Base-by-base conservation (phyloP, 768 basidiomycete genomes). In the Mycena rosella region DNA sequence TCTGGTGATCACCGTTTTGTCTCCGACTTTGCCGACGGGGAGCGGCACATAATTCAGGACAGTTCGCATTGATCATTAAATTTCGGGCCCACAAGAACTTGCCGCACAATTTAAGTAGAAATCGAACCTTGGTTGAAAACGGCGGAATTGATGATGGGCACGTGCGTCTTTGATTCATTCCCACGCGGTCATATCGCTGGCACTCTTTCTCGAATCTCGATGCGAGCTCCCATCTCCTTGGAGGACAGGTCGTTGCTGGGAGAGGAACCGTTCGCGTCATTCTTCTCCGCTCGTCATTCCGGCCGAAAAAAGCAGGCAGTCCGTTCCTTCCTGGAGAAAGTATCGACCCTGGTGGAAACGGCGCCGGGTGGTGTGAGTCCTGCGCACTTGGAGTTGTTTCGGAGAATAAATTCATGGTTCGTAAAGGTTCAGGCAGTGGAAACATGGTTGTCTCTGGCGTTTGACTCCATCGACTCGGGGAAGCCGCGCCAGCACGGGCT, bases 141-240 rank as follows among this genome's bases (percentile, higher is more conserved):
- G 17, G 13, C 9, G 10, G 10, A 18, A 9, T 14, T 18, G 38
- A 15, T 40, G 8, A 40, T 15, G 38, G 9, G 10, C 38, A 11
- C 38, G 17, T 10, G 9, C 38, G 17, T 40, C 17, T 40, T 18
- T 40, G 10, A 10, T 7, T 26, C 22, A 26, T 15, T 38, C 48
- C 26, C 59, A 30, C 17, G 20, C 7, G 26, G 58, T 36, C 32
- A 49, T 20, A 49, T 48, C 45, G 48, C 47, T 49, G 47, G 30
- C 44, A 58, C 38, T 29, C 3, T 40, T 17, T 17, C 49, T 40
- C 10, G 20, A 13, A 3, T 40, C 42, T n/a, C 53, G 13, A 63
- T 63, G 62, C 62, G 54, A n/a, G 53, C n/a, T 14, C 62, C 62
- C 14, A n/a, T 52, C 32, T 34, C 53, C 42, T 48, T 63, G 53